Percentiles rank a stretch among this genome's conserved stretches.
phyloP scores from a whole-genome alignment of 2,329 filamentous ascomycete species.

The Neodidymelliopsis sp. region DNA sequence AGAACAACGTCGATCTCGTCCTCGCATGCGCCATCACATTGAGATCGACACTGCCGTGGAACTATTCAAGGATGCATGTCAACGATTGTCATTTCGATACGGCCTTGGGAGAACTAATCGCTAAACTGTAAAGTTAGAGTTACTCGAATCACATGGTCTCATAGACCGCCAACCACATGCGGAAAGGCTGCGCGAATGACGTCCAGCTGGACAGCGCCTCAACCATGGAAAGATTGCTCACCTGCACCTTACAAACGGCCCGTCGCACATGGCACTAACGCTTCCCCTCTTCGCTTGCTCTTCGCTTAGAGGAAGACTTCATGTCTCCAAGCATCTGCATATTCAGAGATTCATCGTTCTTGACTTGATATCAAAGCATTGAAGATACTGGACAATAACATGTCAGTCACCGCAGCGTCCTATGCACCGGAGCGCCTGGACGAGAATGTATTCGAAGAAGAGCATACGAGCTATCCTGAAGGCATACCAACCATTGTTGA shows the following conservation, averaged over 20 bases:
- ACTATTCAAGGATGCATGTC: too few species aligned
- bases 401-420: slow-evolving; percentile 13
- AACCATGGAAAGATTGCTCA: slow-evolving; percentile 12
- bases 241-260: slow-evolving; percentile 26
- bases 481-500: slow-evolving; percentile 5
- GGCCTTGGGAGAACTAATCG: too few species aligned
- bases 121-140: too few species aligned
- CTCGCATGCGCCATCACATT: too few species aligned
- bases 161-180: slow-evolving; percentile 1
- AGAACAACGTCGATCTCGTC: too few species aligned
- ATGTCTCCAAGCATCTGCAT: neutral
- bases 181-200: slow-evolving; percentile 14
- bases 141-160: too few species aligned
- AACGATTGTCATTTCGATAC: too few species aligned
- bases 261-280: slow-evolving; percentile 22
- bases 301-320: neutral
- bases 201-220: slow-evolving; percentile 9
- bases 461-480: neutral
- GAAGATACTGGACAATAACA: slow-evolving; percentile 1
- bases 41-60: too few species aligned
- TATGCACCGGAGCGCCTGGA: neutral
- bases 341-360: neutral
- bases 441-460: neutral
- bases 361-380: slow-evolving; percentile 7
- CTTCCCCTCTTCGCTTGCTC: slow-evolving; percentile 19